Percentiles rank a stretch among this genome's conserved stretches.
These are phyloP conservation scores for Globisporangium mamillatum DNA, from an alignment of 352 stramenopile species.

Conservation along the genomic window DNA sequence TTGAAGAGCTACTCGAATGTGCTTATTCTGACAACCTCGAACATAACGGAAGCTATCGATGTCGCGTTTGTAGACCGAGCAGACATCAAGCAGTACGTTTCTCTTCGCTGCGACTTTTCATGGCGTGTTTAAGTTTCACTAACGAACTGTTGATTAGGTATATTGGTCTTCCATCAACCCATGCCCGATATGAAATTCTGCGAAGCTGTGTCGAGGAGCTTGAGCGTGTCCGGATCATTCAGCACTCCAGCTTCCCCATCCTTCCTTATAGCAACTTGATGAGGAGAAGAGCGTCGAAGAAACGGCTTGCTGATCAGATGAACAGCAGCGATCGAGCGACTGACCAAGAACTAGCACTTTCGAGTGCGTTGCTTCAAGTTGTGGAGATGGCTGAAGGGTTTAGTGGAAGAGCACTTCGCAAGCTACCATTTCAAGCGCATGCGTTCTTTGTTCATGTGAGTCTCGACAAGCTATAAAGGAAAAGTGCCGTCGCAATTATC, in stretches of 20 bases:
- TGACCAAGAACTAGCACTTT: slow-evolving; percentile 26
- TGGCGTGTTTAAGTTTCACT: neutral
- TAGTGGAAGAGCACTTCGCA: slow-evolving; percentile 74
- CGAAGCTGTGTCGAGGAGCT: slow-evolving; percentile 83
- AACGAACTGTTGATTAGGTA: slow-evolving; percentile 32
- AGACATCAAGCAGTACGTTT: slow-evolving; percentile 89
- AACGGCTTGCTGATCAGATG: slow-evolving; percentile 46
- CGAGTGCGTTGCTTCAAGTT: slow-evolving; percentile 32
- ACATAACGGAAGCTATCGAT: slow-evolving; percentile 91
- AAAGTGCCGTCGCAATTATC: neutral
- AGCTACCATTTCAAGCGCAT: slow-evolving; percentile 84
- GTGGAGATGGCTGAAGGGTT: slow-evolving; percentile 57
- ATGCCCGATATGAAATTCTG: slow-evolving; percentile 84
- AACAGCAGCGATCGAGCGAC: slow-evolving; percentile 3
- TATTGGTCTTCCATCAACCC: slow-evolving; percentile 53
- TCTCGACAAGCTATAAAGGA: neutral
- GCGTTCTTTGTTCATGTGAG: slow-evolving; percentile 65
- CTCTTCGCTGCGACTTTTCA: slow-evolving; percentile 10
- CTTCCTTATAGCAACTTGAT: slow-evolving; percentile 28
- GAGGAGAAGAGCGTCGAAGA: slow-evolving; percentile 26
- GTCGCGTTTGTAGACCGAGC: slow-evolving; percentile 91
- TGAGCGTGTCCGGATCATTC: slow-evolving; percentile 64
- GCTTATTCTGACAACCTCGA: slow-evolving; percentile 92
- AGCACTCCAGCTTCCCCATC: slow-evolving; percentile 16
- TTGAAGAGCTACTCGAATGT: slow-evolving; percentile 86